Evolutionary conservation across 805 yeast genomes (phyloP), one percentile per base, ranked within the genome.

Genomic region (Candida dajiaensis): DNA sequence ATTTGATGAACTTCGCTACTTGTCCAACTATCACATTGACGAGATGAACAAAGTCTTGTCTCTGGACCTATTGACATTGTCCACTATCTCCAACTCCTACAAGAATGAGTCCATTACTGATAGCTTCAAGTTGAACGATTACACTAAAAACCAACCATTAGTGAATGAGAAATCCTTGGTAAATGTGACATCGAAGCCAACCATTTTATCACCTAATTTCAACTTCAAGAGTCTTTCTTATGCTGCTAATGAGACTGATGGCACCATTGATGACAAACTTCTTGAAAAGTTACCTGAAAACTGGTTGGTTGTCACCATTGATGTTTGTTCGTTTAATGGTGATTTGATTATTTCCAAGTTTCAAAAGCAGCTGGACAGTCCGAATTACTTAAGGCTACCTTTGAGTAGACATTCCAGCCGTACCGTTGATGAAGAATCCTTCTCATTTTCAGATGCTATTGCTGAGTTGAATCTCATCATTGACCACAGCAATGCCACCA

Each of bases 301-400:
- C 19, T 84, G 89, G 90, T 56, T 70, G 3, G 74, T 83, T 0
- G 64, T 87, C 1, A 70, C 83, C 1, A 62, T 89, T 21, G 90
- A 83, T 54, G 57, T 78, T 9, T 80, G 88, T 50, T 65, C 76
- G 0, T 55, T 69, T 9, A 73, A 82, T 9, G 85, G 82, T 0
- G 82, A 79, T 56, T 64, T 89, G 23, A 51, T 83, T 0, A 47
- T 89, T 4, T 64, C 84, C 4, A 72, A 76, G 50, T 61, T 69
- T 35, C 70, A 65, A 23, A 54, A 65, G 3, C 49, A 55, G 49
- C 45, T 55, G 44, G 42, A 56, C 0, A 54, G 53, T 1, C 83
- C 83, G 4, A 68, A 75, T 15, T 65, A 75, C 42, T 44, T 85
- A 15, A 71, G 83, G 43, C 58, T 89, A 22, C 90, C 95, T 0